phyloP scores from a whole-genome alignment of 345 rosid genomes.

The Salix purpurea region DNA sequence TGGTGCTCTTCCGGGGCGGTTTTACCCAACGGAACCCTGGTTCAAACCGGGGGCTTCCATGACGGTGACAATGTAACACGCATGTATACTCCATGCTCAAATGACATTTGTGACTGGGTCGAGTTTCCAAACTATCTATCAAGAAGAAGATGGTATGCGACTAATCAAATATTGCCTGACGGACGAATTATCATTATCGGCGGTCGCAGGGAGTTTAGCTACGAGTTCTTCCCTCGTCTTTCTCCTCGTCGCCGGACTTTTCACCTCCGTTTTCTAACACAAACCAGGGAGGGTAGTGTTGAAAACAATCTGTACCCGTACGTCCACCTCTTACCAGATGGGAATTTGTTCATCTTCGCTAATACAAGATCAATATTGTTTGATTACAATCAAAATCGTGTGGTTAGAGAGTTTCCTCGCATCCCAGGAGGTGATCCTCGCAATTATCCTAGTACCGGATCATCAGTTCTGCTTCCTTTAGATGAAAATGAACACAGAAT shows the following conservation, averaged over 20 bases:
- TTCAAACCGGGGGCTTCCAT: constrained; percentile 82
- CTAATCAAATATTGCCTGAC: constrained; percentile 67
- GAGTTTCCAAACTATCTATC: constrained; percentile 48
- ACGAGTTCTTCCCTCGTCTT: constrained; percentile 51
- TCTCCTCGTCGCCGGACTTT: constrained; percentile 1
- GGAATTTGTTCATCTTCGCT: constrained; percentile 77
- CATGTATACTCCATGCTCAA: constrained; percentile 44
- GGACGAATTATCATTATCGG: constrained; percentile 68
- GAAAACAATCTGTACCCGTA: constrained; percentile 91
- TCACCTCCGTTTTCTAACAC: constrained; percentile 39
- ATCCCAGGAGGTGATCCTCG: constrained; percentile 60
- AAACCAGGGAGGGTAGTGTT: constrained; percentile 40
- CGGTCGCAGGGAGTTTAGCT: constrained; percentile 65
- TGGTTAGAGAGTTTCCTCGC: constrained; percentile 50
- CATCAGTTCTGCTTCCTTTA: constrained; percentile 68
- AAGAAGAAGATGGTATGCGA: constrained; percentile 73
- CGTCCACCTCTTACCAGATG: constrained; percentile 74
- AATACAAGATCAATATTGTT: constrained; percentile 61
- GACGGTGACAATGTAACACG: constrained; percentile 63
- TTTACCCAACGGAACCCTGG: constrained; percentile 54
- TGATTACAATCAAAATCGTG: constrained; percentile 48
- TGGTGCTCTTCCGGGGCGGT: constrained; percentile 90
- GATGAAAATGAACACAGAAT: constrained; percentile 37
- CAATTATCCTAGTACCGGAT: constrained; percentile 85
- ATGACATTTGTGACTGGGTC: constrained; percentile 55